Conservation (phyloP, 495 filamentous ascomycete species). For the Aspergillus cavernicola region DNA sequence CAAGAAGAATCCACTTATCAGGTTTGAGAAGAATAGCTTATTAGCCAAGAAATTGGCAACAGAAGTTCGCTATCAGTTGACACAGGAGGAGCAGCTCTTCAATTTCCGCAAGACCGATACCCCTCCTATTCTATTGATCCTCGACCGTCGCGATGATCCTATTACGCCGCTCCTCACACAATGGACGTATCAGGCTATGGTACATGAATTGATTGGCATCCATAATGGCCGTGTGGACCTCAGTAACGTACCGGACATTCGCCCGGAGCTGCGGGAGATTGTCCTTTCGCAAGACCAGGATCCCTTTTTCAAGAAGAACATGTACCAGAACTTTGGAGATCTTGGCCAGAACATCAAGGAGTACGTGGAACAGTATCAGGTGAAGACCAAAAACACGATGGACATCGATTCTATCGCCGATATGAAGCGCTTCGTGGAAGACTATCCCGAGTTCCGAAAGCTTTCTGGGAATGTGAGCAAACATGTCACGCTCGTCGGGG, state of each 20-base stretch:
- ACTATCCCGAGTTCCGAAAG: conserved; percentile 95
- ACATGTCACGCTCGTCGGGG: conserved; percentile 92
- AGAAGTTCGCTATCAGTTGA: conserved; percentile 87
- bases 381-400: conserved; percentile 85
- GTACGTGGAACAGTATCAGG: conserved; percentile 96
- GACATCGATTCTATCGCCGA: conserved; percentile 96
- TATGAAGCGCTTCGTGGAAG: conserved; percentile 99
- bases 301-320: conserved; percentile 99
- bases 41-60: conserved; percentile 89
- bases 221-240: conserved; percentile 88
- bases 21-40: conserved; percentile 89
- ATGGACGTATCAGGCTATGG: conserved; percentile 99
- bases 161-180: conserved; percentile 94
- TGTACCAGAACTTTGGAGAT: conserved; percentile 98
- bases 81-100: conserved; percentile 95
- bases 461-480: conserved; percentile 98
- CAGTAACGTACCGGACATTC: conserved; percentile 79
- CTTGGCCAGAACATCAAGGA: conserved; percentile 97
- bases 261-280: conserved; percentile 90
- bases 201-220: conserved; percentile 92
- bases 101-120: conserved; percentile 96
- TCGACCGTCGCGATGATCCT: conserved; percentile 92
- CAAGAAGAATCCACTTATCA: conserved; percentile 93
- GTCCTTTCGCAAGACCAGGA: conserved; percentile 96
- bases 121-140: conserved; percentile 82